Percentiles rank a stretch among this genome's conserved stretches.
These are phyloP conservation scores for Nannochloris sp. DNA, from an alignment of 139 green algal species.

Conservation along the genomic window DNA sequence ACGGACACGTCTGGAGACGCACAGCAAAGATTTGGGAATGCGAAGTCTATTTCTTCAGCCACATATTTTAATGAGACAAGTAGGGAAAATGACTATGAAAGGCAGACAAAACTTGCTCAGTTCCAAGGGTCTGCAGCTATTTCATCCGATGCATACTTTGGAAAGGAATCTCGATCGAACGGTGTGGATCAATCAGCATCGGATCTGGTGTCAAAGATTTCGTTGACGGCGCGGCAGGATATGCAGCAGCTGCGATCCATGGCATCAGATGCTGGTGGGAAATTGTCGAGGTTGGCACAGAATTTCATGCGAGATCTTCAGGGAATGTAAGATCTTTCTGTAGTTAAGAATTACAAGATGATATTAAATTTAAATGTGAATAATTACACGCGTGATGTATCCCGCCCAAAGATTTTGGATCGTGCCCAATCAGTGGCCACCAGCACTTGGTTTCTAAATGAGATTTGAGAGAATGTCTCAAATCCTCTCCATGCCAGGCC, in stretches of 20 bases:
- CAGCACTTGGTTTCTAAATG: conserved; percentile 68
- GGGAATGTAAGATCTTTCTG: conserved; percentile 17
- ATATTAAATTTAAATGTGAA: background rate
- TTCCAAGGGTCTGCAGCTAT: conserved; percentile 64
- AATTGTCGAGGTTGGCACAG: conserved; percentile 54
- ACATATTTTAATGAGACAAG: conserved; percentile 39
- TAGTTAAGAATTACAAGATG: background rate
- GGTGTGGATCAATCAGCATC: conserved; percentile 54
- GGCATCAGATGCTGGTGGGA: conserved; percentile 43
- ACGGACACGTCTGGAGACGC: conserved; percentile 17
- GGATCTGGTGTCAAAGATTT: conserved; percentile 69
- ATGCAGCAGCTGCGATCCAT: conserved; percentile 56
- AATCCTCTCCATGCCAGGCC: conserved; percentile 78
- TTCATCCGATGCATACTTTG: conserved; percentile 72
- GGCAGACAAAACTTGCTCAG: conserved; percentile 24
- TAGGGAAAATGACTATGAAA: conserved; percentile 38
- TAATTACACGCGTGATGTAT: conserved; percentile 67
- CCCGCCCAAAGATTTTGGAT: conserved; percentile 77
- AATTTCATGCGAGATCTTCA: conserved; percentile 65
- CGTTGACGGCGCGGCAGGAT: conserved; percentile 62
- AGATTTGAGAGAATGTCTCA: conserved; percentile 74
- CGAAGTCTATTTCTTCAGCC: conserved; percentile 80
- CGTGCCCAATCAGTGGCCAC: conserved; percentile 73
- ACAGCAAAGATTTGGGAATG: conserved; percentile 69
- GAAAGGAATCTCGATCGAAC: conserved; percentile 13